Base-by-base conservation (phyloP, 129 eudicot species). In the Glebionis coronaria region DNA sequence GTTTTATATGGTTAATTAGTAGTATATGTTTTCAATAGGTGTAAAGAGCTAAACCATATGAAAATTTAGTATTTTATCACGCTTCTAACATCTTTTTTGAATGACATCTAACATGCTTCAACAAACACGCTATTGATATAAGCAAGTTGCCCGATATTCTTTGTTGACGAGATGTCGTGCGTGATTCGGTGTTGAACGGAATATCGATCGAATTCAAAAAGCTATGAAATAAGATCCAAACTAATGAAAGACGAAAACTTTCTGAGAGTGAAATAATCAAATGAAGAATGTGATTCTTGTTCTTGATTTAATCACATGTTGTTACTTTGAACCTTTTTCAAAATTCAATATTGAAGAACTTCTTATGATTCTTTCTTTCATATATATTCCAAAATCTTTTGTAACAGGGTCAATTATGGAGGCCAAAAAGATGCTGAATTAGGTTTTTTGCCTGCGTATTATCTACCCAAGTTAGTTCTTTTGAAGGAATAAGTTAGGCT, bases 251-350 rank as follows among this genome's bases (percentile, higher is more conserved):
- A 49, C 56, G 18, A 25, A 64, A 66, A 47, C 31, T 13, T 58
- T 27, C 0, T n/a, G 18, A 69, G 58, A 23, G 52, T 19, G 58
- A 57, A 74, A 51, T 35, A 68, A 60, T 38, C 58, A 68, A 76
- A 68, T 40, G 50, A 52, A 62, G 80, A 76, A 68, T 76, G 69
- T 55, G 80, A 68, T 68, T 68, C 75, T 52, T 40, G 42, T 40
- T 40, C 42, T 40, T 60, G 63, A 75, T 68, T 68, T 63, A 38
- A 8, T 75, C 80, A 76, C 80, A 68, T 76, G 80, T 46, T 76
- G 80, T 46, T 51, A 68, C 18, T 60, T 51, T 74, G 60, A 67
- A 76, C 4, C 38, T 14, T 3, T 42, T 42, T 52, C n/a, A 38
- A 12, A 14, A 38, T 65, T 66, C 66, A 65, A 56, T 67, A 12